These are phyloP conservation scores for Phytophthora pinifolia DNA, from an alignment of 352 stramenopile genomes.

Conservation along the genomic window DNA sequence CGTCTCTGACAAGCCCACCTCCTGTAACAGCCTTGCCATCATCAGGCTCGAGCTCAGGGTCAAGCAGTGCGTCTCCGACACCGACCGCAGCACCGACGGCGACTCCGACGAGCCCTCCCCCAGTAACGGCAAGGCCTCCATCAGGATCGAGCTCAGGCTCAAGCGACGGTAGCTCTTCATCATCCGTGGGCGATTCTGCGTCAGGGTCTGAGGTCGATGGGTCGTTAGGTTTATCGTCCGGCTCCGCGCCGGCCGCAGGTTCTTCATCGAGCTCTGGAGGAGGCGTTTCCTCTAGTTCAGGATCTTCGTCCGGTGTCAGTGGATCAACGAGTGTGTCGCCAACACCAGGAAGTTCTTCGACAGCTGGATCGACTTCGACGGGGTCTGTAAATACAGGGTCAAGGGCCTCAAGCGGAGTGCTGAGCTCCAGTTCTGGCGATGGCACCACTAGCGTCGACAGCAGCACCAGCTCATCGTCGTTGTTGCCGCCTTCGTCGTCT, in stretches of 20 bases:
- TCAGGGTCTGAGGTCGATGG: constrained; percentile 6
- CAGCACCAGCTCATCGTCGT: constrained; percentile 9
- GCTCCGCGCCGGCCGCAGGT: neutral
- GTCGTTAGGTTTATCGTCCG: constrained; percentile 9
- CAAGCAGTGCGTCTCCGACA: constrained; percentile 1
- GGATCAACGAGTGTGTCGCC: constrained; percentile 1
- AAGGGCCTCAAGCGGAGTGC: neutral
- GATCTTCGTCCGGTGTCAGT: constrained; percentile 11
- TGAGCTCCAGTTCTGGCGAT: constrained; percentile 11
- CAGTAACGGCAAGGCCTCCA: neutral
- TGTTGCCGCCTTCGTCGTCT: constrained; percentile 7
- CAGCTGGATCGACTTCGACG: constrained; percentile 3
- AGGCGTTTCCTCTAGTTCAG: neutral
- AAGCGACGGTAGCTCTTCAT: neutral
- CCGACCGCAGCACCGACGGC: too few relatives aligned
- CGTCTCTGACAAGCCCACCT: constrained; percentile 14
- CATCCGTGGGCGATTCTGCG: constrained; percentile 6
- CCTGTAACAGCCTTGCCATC: constrained; percentile 15
- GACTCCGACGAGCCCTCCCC: too few relatives aligned
- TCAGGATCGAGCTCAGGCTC: neutral
- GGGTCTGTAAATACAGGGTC: constrained; percentile 1
- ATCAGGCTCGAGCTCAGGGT: constrained; percentile 10
- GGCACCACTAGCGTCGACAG: neutral
- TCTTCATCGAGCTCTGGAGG: constrained; percentile 3
- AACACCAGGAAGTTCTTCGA: constrained; percentile 1